Evolutionary conservation across 352 stramenopile genomes (phyloP).

Genomic region (Phytophthora sansomeana): DNA sequence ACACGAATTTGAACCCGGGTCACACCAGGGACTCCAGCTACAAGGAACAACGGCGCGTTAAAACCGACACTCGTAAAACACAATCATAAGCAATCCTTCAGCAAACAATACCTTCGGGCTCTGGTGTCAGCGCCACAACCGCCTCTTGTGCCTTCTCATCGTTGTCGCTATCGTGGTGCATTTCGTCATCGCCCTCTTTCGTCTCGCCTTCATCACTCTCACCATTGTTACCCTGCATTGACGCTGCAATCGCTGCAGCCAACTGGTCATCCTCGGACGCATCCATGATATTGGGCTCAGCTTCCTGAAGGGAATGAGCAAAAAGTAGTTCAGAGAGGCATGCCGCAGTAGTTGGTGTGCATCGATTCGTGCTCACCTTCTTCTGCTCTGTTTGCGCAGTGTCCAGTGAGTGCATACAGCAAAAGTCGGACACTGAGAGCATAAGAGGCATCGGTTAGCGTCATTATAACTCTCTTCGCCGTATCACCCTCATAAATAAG

Average conservation of each 20-base stretch:
- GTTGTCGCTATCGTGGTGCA: constrained; percentile 47
- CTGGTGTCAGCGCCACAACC: constrained; percentile 52
- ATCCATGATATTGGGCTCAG: constrained; percentile 52
- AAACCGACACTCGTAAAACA: constrained; percentile 15
- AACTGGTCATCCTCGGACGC: constrained; percentile 82
- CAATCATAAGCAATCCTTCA: not conserved
- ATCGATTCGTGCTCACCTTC: constrained; percentile 13
- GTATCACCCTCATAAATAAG: not conserved
- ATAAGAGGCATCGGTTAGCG: not conserved
- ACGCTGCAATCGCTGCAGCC: constrained; percentile 81
- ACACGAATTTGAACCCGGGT: constrained; percentile 78
- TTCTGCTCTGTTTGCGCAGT: constrained; percentile 25
- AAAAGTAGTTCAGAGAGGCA: not conserved
- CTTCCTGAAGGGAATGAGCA: constrained; percentile 19
- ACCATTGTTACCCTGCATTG: constrained; percentile 57
- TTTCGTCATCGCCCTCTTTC: constrained; percentile 37
- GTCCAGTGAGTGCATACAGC: constrained; percentile 60
- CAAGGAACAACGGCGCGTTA: constrained; percentile 1
- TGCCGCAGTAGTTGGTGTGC: not conserved
- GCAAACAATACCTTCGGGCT: constrained; percentile 62
- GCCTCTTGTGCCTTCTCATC: constrained; percentile 53
- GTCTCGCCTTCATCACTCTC: constrained; percentile 45
- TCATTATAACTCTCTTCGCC: no score
- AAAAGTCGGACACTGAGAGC: constrained; percentile 70
- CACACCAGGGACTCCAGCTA: constrained; percentile 58